Percentiles rank a stretch among this genome's conserved stretches.
These are phyloP conservation scores for Penicillium corylophilum DNA, from an alignment of 2,329 filamentous ascomycete genomes.

Conservation along the genomic window DNA sequence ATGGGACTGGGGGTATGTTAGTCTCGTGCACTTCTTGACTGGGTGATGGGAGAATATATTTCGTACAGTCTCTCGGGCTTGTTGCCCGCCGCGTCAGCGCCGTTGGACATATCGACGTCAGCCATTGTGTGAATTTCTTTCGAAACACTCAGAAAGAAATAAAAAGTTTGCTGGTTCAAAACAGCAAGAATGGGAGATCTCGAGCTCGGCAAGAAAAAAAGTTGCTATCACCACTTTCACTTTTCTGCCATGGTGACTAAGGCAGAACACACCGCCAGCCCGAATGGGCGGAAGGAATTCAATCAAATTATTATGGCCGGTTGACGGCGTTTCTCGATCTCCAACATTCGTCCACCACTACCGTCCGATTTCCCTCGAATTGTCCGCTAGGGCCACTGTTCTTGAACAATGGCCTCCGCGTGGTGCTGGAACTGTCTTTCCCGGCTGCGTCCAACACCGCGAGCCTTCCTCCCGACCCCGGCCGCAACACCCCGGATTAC, in stretches of 20 bases:
- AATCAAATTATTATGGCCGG: conserved; percentile 27
- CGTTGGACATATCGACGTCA: conserved; percentile 27
- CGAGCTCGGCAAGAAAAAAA: conserved; percentile 30
- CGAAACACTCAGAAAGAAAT: not conserved
- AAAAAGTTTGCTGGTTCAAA: not conserved
- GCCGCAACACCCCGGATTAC: conserved; percentile 47
- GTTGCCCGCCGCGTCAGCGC: conserved; percentile 14
- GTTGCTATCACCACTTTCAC: conserved; percentile 31
- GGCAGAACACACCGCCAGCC: conserved; percentile 23
- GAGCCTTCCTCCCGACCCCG: conserved; percentile 39
- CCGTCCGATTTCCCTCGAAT: conserved; percentile 23
- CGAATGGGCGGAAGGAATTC: conserved; percentile 21
- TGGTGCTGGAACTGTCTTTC: conserved; percentile 61
- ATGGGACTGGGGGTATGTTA: conserved; percentile 48
- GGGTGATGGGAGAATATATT: not conserved
- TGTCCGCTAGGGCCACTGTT: conserved; percentile 32
- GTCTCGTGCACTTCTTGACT: conserved; percentile 13
- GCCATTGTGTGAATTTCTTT: conserved; percentile 24
- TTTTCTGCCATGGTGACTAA: conserved; percentile 22
- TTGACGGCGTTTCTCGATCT: conserved; percentile 9
- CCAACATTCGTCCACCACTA: conserved; percentile 11
- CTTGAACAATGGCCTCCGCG: conserved; percentile 53
- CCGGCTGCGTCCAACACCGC: conserved; percentile 45
- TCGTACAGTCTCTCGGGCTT: conserved; percentile 45
- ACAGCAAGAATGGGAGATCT: not conserved